Evolutionary conservation across 2,329 filamentous ascomycete species (phyloP), one percentile per base, ranked within the genome.

Genomic region (Macrophomina pseudophaseolina): DNA sequence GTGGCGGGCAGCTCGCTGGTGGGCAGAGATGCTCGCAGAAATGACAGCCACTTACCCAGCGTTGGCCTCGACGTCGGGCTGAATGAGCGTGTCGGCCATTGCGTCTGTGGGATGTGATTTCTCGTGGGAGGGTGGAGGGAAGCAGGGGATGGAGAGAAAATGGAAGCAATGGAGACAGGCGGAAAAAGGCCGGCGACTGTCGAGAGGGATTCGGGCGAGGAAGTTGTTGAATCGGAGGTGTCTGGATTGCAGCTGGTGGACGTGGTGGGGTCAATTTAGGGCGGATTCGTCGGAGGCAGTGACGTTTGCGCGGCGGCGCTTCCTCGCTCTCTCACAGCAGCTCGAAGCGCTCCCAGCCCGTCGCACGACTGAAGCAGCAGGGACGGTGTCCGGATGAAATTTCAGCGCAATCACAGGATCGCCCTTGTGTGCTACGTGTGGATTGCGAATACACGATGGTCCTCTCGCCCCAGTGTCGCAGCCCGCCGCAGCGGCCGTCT

Each of bases 31-130:
- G 59, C n/a, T 23, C n/a, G 40, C 9, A 14, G 48, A 40, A 44
- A n/a, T 35, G 54, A 44, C 52, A 49, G 56, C 51, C 38, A 76
- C 82, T 73, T 79, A 84, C 82, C 80, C 81, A 71, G 82, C 81
- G 72, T 76, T 81, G 73, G 73, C 70, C 71, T 81, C 80, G 66
- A 78, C 79, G 67, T 83, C 80, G 62, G 79, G 80, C 68, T 80
- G 77, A 71, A 84, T 82, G 68, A 83, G 75, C 35, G 81, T 83
- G 75, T 82, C 78, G 69, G 82, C 79, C 81, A 84, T 84, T 72
- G 73, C 72, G 72, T 68, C 70, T 68, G 72, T 54, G 16, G 38
- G 49, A 54, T n/a, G 56, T 18, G 42, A 28, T 9, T 14, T 54
- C 12, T 48, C 9, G 23, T 11, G 30, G 35, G 14, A 30, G 42